Evolutionary conservation across 805 yeast genomes (phyloP), one percentile per base, ranked within the genome.

Genomic region (Tetrapisispora arboricola): DNA sequence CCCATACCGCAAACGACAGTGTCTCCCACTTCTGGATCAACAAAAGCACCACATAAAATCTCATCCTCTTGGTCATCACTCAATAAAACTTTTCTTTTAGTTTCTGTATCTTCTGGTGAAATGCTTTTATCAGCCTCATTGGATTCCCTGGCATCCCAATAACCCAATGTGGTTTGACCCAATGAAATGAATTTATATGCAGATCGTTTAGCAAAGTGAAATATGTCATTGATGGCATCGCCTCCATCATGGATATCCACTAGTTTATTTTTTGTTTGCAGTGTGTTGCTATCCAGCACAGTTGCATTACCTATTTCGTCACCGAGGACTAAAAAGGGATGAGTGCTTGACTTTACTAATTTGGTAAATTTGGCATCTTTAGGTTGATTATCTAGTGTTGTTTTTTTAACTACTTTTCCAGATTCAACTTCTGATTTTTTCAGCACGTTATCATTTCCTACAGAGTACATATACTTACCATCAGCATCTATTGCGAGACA

Each of bases 21-120:
- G 16, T 76, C 78, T 40, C 79, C 84, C 36, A 71, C 72, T 12
- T 76, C 71, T 2, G 73, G 73, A 46, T 80, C 84, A 1, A 79
- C 72, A 64, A 79, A 76, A 29, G 84, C 66, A 51, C 85, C 80
- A 42, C 87, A 71, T 32, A 90, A 63, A n/a, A 90, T 63, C 56
- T 90, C 98, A 54, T 90, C 97, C 49, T 83, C 95, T 63, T 90
- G 98, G 56, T 86, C 88, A 47, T 88, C 97, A 28, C 88, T 78
- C 30, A 72, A 71, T 3, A 73, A 63, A 1, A 80, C 59, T 2
- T 78, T 70, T 4, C 83, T 84, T 40, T 55, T 50, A 15, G 50
- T 45, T 12, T 49, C 54, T 19, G 42, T 41, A 25, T 52, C 56
- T 22, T 49, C 53, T 12, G 43, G 49, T 2, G 41, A 30, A n/a